These are phyloP conservation scores for Camellia granthamiana DNA, from an alignment of 148 eudicot species.

Conservation along the genomic window DNA sequence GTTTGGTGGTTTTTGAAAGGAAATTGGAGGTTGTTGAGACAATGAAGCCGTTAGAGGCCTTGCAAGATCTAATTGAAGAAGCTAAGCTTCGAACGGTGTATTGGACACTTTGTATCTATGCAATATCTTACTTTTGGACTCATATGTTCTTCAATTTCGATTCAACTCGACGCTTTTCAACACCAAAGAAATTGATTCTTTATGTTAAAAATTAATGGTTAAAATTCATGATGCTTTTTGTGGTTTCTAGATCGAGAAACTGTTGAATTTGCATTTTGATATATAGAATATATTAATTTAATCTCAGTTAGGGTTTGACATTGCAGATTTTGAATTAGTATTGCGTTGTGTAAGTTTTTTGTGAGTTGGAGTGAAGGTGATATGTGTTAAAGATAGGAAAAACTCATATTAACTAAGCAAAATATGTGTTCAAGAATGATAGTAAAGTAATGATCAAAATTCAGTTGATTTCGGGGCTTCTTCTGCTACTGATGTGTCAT, in stretches of 20 bases:
- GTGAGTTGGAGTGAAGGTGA: neutral
- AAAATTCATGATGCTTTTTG: neutral
- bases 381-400: neutral
- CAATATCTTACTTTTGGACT: constrained; percentile 70
- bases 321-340: neutral
- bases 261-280: neutral
- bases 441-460: too few species aligned
- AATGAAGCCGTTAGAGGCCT: constrained; percentile 55
- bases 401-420: neutral
- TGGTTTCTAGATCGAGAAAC: neutral
- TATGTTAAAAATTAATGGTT: neutral
- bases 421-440: neutral
- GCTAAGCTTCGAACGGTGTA: constrained; percentile 80
- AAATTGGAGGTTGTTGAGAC: constrained; percentile 2
- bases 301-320: neutral
- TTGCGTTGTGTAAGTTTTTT: too few species aligned
- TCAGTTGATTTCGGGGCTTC: too few species aligned
- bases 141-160: constrained; percentile 48
- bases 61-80: constrained; percentile 89
- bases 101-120: constrained; percentile 80
- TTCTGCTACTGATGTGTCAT: too few species aligned
- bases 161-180: neutral
- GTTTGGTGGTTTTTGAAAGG: too few species aligned
- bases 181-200: neutral
- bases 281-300: neutral